Evolutionary conservation across 179 eudicot species (phyloP).

Genomic region (Spinacia oleracea): DNA sequence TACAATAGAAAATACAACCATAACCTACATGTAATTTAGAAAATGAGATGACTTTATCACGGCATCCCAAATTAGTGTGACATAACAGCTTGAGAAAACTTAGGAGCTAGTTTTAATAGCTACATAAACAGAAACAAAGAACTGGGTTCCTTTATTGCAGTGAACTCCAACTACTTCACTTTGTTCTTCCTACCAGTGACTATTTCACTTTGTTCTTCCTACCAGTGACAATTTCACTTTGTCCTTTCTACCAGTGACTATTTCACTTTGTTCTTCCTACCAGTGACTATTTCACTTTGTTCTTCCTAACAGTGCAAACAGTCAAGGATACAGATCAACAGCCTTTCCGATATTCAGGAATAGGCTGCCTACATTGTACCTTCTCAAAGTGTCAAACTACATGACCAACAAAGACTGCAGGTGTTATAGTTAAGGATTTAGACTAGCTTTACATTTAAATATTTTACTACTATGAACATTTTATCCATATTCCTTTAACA

Average conservation of each 20-base stretch:
- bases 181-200: neutral
- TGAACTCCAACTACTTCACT: neutral
- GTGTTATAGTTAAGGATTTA: neutral
- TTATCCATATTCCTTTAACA: neutral
- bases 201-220: neutral
- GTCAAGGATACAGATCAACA: neutral
- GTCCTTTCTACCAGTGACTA: neutral
- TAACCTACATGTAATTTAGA: neutral
- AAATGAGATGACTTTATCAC: neutral
- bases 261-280: neutral
- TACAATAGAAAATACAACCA: neutral
- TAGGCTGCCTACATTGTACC: neutral
- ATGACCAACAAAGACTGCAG: neutral
- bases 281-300: neutral
- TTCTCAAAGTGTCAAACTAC: neutral
- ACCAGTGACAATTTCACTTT: neutral
- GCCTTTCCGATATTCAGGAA: neutral
- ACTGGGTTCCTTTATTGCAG: neutral
- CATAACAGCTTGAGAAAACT: neutral
- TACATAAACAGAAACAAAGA: neutral
- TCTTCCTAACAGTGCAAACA: neutral
- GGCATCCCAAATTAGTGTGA: neutral
- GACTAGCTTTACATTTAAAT: neutral
- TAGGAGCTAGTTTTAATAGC: neutral
- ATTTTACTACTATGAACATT: neutral